Evolutionary conservation across 2,329 filamentous ascomycete species (phyloP), one percentile per base, ranked within the genome.

Genomic region (Dissoconium aciculare): DNA sequence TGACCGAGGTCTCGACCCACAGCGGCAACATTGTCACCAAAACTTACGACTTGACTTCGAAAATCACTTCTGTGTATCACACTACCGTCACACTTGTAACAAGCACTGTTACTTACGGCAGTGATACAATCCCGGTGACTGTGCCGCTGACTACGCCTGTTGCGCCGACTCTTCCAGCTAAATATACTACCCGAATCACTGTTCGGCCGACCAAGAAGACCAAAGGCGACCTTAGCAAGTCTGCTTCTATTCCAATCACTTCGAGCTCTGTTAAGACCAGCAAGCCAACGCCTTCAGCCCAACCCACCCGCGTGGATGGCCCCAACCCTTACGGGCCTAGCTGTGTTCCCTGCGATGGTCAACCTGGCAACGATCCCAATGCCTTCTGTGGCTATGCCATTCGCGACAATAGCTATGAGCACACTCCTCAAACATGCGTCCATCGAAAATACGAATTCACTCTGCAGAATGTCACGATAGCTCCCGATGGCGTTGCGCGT

Each of bases 401-500:
- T 32, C 39, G 46, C 21, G 51, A 50, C 28, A 44, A 57, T 34
- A 47, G 45, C 31, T 56, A 56, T 41, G 44, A 53, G 25, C 45
- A 50, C 17, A 49, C 43, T 3, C 54, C 55, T 4, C 55, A 53
- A 36, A 58, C 55, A 5, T 57, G 55, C 40, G 19, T 23, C n/a
- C 19, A 23, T n/a, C 19, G 19, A 11, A 33, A 38, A 32, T 59
- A 60, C 39, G 44, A 41, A 21, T 40, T 47, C 38, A 54, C 37
- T 24, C 49, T 41, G 41, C 44, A 32, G 31, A 54, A 42, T 39
- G 50, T 49, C 4, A 60, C 58, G 2, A 44, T 40, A 28, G 76
- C 77, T 25, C 49, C 55, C 1, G 56, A 60, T 42, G 57, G 57
- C 32, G 16, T 50, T 50, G 40, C 40, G 21, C 41, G 41, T 16